These are phyloP conservation scores for Castanospermum australe DNA, from an alignment of 306 rosid species.

Conservation along the genomic window DNA sequence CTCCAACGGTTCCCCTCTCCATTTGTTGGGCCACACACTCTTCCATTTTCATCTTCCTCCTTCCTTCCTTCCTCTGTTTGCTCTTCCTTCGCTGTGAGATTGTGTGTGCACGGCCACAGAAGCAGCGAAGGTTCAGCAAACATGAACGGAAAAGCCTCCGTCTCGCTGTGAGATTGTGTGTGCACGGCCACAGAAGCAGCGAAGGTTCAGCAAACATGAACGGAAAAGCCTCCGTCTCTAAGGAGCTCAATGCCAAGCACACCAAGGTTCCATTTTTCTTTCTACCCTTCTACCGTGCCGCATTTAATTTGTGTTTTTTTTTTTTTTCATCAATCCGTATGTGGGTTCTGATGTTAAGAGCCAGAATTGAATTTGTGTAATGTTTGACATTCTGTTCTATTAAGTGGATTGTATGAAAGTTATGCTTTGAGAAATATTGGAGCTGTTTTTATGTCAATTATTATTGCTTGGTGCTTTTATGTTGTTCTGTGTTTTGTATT, in stretches of 20 bases:
- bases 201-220: conserved; percentile 57
- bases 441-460: neutral
- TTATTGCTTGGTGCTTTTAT: neutral
- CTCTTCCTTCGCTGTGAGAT: neutral
- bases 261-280: conserved; percentile 46
- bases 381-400: neutral
- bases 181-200: neutral
- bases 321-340: too few relatives aligned
- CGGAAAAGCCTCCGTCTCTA: conserved; percentile 75
- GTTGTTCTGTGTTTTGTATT: neutral
- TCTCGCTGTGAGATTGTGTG: conserved; percentile 22
- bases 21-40: too few relatives aligned
- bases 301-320: neutral
- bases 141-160: conserved; percentile 78
- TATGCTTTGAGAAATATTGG: neutral
- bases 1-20: neutral
- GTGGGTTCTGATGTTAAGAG: neutral
- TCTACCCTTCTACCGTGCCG: neutral
- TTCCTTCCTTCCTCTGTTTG: too few relatives aligned
- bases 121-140: conserved; percentile 33
- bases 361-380: neutral
- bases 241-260: conserved; percentile 83
- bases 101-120: too few relatives aligned
- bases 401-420: neutral
- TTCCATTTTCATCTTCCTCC: too few relatives aligned